Percentiles rank a stretch among this genome's conserved stretches.
These are phyloP conservation scores for Xylariaceae sp. DNA, from an alignment of 2,329 filamentous ascomycete species.

Conservation along the genomic window DNA sequence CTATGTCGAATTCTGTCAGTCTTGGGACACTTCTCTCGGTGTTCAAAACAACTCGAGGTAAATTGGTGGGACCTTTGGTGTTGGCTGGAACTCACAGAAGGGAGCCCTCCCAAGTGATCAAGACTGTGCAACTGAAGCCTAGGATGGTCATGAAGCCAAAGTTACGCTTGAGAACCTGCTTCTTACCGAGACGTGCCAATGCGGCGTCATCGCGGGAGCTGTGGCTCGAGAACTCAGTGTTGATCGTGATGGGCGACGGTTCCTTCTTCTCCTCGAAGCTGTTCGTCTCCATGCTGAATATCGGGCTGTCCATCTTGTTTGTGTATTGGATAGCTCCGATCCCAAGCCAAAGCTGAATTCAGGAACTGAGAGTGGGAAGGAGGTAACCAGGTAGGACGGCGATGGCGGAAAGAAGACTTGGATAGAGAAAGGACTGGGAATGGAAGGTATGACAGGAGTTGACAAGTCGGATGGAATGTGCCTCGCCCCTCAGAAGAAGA, in stretches of 20 bases:
- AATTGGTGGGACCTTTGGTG: not conserved
- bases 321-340: too few species aligned
- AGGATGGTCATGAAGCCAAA: slow-evolving; percentile 24
- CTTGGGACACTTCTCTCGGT: too few species aligned
- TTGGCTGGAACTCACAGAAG: slow-evolving; percentile 16
- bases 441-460: too few species aligned
- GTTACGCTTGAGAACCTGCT: slow-evolving; percentile 19
- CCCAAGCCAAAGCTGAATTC: too few species aligned
- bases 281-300: not conserved
- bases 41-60: not conserved
- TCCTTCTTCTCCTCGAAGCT: slow-evolving; percentile 12
- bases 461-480: too few species aligned
- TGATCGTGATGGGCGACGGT: not conserved
- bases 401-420: too few species aligned
- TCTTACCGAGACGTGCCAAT: slow-evolving; percentile 19
- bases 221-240: slow-evolving; percentile 3
- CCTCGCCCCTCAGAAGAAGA: too few species aligned
- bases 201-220: slow-evolving; percentile 10
- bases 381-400: too few species aligned
- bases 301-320: slow-evolving; percentile 8
- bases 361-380: too few species aligned
- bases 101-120: slow-evolving; percentile 24
- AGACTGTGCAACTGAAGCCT: slow-evolving; percentile 24
- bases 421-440: too few species aligned
- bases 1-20: too few species aligned